Evolutionary conservation across 306 rosid genomes (phyloP), one percentile per base, ranked within the genome.

Genomic region (Casuarina glauca): DNA sequence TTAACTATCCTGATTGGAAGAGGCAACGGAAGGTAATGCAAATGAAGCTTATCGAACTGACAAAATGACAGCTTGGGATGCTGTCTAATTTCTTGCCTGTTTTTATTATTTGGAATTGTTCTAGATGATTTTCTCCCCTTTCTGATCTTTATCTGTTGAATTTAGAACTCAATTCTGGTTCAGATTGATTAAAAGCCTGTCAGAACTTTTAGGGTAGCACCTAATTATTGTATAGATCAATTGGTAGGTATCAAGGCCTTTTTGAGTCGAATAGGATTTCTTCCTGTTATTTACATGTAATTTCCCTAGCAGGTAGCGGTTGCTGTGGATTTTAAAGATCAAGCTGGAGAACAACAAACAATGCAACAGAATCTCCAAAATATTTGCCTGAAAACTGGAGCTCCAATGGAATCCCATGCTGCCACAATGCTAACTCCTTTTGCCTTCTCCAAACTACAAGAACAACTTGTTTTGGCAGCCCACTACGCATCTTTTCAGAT

Each of bases 361-460:
- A 94, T 94, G 98, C 98, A 94, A 84, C 98, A 94, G 85, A 94
- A 90, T 90, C 96, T 94, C 74, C 98, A 94, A 82, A 94, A 94
- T 82, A 92, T 94, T 70, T 87, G 92, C 86, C 90, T 92, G 76
- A 94, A 94, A 89, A 94, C 98, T 61, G 98, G 98, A 77, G 98
- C 98, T 20, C 98, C 98, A 8, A 94, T 94, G 98, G 98, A 94
- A 80, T 94, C 98, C 5, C 97, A 92, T 20, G 98, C 97, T 38
- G 97, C 97, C 68, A 79, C 95, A 15, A 71, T 90, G 62, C 93
- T 94, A 71, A 94, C 96, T 70, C 98, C 98, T 54, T 90, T 82
- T 79, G 97, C 98, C 82, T 94, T 94, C 74, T 92, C 95, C 17
- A 94, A 92, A 90, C 97, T 94, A 79, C 96, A 90, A 83, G 98